phyloP scores from a whole-genome alignment of 768 basidiomycete species.

The Auricularia cornea region DNA sequence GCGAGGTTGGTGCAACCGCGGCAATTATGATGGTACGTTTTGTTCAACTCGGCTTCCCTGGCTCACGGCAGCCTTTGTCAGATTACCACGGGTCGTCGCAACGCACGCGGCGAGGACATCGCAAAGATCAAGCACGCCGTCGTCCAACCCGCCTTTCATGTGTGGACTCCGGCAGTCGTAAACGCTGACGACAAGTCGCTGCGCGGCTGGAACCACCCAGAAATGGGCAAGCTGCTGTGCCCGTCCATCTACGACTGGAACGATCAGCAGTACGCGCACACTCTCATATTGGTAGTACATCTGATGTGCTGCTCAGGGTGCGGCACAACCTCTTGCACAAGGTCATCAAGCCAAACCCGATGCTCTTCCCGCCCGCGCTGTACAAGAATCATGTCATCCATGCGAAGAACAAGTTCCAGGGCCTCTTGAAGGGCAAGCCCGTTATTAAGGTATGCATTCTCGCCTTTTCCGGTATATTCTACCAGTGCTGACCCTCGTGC shows the following conservation, averaged over 20 bases:
- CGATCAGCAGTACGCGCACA: too few relatives aligned
- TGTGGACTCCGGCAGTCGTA: not conserved
- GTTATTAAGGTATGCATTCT: not conserved
- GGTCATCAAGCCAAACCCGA: not conserved
- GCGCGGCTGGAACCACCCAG: not conserved
- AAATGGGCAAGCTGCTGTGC: not conserved
- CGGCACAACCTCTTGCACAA: not conserved
- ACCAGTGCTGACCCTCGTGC: not conserved
- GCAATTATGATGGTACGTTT: not conserved
- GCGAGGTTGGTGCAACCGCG: not conserved
- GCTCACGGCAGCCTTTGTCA: not conserved
- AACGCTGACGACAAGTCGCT: not conserved
- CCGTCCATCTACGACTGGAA: not conserved
- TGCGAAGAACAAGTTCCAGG: not conserved
- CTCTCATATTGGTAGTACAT: too few relatives aligned
- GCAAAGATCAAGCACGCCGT: not conserved
- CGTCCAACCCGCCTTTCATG: not conserved
- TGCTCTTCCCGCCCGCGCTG: not conserved
- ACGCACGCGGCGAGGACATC: not conserved
- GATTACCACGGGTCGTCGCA: not conserved
- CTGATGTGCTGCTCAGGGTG: not conserved
- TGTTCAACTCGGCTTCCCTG: not conserved
- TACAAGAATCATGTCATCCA: not conserved
- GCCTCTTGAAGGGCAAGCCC: not conserved
- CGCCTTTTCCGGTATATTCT: not conserved